Percentiles rank a stretch among this genome's conserved stretches.
Evolutionary conservation across 148 eudicot genomes (phyloP).

Genomic region (Suaeda aralocaspica): DNA sequence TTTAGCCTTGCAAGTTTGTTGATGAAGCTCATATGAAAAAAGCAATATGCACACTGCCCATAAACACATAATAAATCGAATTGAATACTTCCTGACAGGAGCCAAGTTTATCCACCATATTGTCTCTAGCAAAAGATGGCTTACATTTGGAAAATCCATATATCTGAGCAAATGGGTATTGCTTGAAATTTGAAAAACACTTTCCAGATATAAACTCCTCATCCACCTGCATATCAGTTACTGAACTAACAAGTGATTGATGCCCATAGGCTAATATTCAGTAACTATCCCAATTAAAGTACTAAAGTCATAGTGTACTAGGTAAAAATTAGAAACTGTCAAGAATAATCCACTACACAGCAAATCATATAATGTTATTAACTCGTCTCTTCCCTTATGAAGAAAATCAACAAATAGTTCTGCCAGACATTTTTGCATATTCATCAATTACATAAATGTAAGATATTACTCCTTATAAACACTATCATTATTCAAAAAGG

Average conservation of each 20-base stretch:
- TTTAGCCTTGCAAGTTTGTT: conserved; percentile 35
- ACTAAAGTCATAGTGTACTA: background rate
- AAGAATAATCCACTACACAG: no score
- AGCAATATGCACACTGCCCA: conserved; percentile 63
- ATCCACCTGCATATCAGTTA: conserved; percentile 40
- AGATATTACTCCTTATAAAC: background rate
- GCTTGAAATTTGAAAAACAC: conserved; percentile 31
- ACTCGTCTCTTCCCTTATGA: background rate
- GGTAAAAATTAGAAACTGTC: background rate
- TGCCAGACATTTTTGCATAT: background rate
- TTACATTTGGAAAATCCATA: conserved; percentile 88
- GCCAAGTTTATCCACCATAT: background rate
- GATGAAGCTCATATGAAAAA: conserved; percentile 80
- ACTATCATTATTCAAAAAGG: background rate
- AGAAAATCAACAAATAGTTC: background rate
- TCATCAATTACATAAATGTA: background rate
- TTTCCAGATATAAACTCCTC: conserved; percentile 53
- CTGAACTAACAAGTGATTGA: conserved; percentile 37
- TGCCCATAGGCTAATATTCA: no score
- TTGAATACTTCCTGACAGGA: conserved; percentile 6
- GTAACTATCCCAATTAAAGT: background rate
- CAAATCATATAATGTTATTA: background rate
- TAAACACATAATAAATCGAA: background rate
- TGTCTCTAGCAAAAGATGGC: conserved; percentile 20
- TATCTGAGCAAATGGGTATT: conserved; percentile 65